A percentile compares a stretch with the other conserved stretches of the same genome.
Evolutionary conservation across 2,329 filamentous ascomycete genomes (phyloP).

Genomic region (Apiospora pterosperma): DNA sequence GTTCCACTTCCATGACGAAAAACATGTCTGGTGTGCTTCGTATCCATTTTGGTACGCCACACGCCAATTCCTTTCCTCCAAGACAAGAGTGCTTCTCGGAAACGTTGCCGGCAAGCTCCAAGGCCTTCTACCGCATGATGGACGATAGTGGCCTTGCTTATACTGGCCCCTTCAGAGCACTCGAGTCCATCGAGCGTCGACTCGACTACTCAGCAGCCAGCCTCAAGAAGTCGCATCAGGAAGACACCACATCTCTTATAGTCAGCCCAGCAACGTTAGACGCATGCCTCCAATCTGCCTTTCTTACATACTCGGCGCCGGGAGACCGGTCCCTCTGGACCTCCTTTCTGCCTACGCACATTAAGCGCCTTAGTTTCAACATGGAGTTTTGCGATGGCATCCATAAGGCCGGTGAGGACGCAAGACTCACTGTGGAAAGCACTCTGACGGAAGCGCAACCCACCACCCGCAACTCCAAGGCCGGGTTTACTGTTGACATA

Average conservation of each 20-base stretch:
- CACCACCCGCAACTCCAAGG: slow-evolving; percentile 19
- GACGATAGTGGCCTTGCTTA: slow-evolving; percentile 33
- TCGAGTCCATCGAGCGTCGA: slow-evolving; percentile 31
- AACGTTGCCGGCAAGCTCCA: slow-evolving; percentile 25
- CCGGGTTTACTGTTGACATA: slow-evolving; percentile 26
- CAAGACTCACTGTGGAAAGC: slow-evolving; percentile 31
- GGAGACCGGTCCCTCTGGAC: slow-evolving; percentile 42
- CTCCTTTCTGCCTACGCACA: slow-evolving; percentile 34
- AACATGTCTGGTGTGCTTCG: slow-evolving; percentile 31
- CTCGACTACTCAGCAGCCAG: slow-evolving; percentile 31
- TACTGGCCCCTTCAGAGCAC: slow-evolving; percentile 33
- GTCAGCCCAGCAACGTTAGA: slow-evolving; percentile 40
- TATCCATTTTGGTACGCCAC: slow-evolving; percentile 28
- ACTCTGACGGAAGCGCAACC: slow-evolving; percentile 12
- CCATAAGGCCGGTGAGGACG: slow-evolving; percentile 7
- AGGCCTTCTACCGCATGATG: slow-evolving; percentile 40
- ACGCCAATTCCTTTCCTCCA: slow-evolving; percentile 22
- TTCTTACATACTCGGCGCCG: slow-evolving; percentile 36
- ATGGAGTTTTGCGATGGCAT: slow-evolving; percentile 21
- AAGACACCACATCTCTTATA: slow-evolving; percentile 32
- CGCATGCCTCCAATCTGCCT: slow-evolving; percentile 38
- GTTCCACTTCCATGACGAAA: slow-evolving; percentile 29
- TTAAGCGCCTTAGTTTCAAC: slow-evolving; percentile 34
- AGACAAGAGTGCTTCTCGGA: slow-evolving; percentile 23
- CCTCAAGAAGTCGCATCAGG: slow-evolving; percentile 26